Conservation (phyloP, 1,284 basidiomycete species). For the Calocybe gambosa region DNA sequence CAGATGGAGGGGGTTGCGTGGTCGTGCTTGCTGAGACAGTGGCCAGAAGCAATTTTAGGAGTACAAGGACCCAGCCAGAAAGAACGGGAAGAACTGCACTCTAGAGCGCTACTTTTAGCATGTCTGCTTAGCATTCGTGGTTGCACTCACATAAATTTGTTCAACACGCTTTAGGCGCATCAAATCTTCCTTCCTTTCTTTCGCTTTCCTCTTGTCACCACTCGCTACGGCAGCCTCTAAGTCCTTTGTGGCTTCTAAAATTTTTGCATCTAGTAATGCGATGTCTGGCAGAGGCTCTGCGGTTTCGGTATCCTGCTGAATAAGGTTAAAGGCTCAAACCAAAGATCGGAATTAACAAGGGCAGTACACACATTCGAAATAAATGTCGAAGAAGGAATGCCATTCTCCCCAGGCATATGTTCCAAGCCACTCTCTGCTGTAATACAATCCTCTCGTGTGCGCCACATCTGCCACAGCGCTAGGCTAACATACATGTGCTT, state of each 20-base stretch:
- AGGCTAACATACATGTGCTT: conserved; percentile 89
- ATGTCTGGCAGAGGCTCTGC: conserved; percentile 63
- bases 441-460: conserved; percentile 92
- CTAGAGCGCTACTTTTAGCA: conserved; percentile 28
- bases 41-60: conserved; percentile 83
- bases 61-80: conserved; percentile 83
- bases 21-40: conserved; percentile 77
- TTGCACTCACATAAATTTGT: conserved; percentile 74
- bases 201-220: conserved; percentile 56
- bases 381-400: conserved; percentile 43
- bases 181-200: conserved; percentile 70
- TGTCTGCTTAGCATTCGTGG: neutral
- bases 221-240: conserved; percentile 48
- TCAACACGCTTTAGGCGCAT: conserved; percentile 85
- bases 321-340: neutral
- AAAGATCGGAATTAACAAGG: neutral
- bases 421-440: conserved; percentile 89
- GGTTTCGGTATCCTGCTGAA: conserved; percentile 49
- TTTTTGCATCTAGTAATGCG: conserved; percentile 63
- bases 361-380: conserved; percentile 32
- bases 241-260: conserved; percentile 58
- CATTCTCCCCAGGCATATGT: conserved; percentile 63
- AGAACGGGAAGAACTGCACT: conserved; percentile 76
- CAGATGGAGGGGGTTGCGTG: conserved; percentile 49
- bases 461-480: conserved; percentile 91